Evolutionary conservation across 768 basidiomycete species (phyloP), one percentile per base, ranked within the genome.

Genomic region (Termitomyces sp.): DNA sequence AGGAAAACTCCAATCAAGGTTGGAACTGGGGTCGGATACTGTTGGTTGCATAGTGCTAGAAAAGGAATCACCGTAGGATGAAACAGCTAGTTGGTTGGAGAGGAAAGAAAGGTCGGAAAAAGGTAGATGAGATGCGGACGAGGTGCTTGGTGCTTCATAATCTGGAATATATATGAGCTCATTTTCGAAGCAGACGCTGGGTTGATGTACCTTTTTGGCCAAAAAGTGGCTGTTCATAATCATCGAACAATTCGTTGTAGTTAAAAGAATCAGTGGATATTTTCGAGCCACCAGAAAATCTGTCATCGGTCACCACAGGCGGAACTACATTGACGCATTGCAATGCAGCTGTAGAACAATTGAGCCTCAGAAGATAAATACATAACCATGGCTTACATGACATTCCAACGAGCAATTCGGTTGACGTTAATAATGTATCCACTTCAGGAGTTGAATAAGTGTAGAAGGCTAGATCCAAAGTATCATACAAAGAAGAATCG

Each of bases 401-500:
- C 26, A 17, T 37, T 45, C 17, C 42, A 15, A 28, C 3, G 1
- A 52, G 14, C 6, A 26, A 3, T 35, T 58, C 57, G 1, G 11
- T 28, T 31, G 30, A 33, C 30, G 15, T 44, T 14, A 37, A 55
- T 23, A 35, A 31, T 11, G 38, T 15, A 14, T 46, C 23, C 2
- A 6, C 49, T 8, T 50, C 49, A 12, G 19, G 3, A 8, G 48
- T 19, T 17, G 57, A 38, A 47, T 59, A 59, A 9, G 43, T 55
- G 30, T 54, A 55, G 17, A 59, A 38, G 31, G 42, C 37, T 11
- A 59, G 43, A 38, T 55, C 54, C 38, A 33, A 9, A 28, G 30
- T 46, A 21, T 48, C 35, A 33, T 62, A 58, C 3, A 68, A 69
- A 1, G 65, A 69, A 2, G 65, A 60, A 35, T 60, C 62, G 0